Evolutionary conservation across 495 filamentous ascomycete genomes (phyloP).

Genomic region (Daldinia concentrica): DNA sequence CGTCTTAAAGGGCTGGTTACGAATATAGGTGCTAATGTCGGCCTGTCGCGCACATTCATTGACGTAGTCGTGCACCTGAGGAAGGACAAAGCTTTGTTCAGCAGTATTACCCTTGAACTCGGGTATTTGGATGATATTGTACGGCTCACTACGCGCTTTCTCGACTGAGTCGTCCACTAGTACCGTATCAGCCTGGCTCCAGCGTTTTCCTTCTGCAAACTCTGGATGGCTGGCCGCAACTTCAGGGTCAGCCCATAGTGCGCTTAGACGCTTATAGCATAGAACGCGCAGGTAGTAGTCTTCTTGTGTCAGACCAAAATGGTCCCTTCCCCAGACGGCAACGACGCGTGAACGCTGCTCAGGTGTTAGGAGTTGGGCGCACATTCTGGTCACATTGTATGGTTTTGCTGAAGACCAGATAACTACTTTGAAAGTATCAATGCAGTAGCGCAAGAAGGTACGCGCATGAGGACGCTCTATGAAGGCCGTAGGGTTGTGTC

Average conservation of each 20-base stretch:
- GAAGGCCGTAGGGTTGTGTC: conserved; percentile 60
- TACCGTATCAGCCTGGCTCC: conserved; percentile 87
- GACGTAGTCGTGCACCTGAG: conserved; percentile 60
- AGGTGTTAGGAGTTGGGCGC: conserved; percentile 59
- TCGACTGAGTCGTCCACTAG: conserved; percentile 83
- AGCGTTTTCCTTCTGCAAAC: conserved; percentile 52
- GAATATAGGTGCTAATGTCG: conserved; percentile 60
- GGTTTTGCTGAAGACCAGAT: conserved; percentile 90
- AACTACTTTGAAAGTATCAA: conserved; percentile 76
- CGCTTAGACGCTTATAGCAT: conserved; percentile 84
- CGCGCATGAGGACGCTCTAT: conserved; percentile 67
- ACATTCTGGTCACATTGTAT: conserved; percentile 72
- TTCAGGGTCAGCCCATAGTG: conserved; percentile 70
- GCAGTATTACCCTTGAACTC: conserved; percentile 68
- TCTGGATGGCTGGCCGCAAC: conserved; percentile 64
- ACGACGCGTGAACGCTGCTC: conserved; percentile 60
- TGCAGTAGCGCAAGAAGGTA: conserved; percentile 72
- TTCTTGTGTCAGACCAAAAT: conserved; percentile 67
- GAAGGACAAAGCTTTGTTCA: conserved; percentile 52
- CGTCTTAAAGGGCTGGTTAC: conserved; percentile 45
- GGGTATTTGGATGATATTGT: conserved; percentile 81
- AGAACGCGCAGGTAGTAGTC: conserved; percentile 79
- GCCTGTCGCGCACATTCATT: conserved; percentile 52
- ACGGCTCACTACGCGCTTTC: conserved; percentile 84
- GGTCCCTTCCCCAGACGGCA: conserved; percentile 83